Evolutionary conservation across 2,329 filamentous ascomycete species (phyloP).

Genomic region (Cytospora chrysosperma): DNA sequence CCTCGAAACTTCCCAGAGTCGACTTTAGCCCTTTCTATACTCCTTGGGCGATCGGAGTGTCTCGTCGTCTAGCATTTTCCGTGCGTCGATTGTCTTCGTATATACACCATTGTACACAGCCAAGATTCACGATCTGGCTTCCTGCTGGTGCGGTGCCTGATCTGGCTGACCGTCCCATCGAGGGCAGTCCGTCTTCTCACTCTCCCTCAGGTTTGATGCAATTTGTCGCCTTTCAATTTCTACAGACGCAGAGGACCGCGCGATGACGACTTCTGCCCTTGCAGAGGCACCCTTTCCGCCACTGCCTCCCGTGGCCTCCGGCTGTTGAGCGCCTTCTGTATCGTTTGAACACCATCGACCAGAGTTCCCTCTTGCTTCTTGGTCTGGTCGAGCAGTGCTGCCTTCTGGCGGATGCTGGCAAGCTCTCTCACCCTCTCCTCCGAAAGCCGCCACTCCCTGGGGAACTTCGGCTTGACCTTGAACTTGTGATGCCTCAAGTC

Average conservation of each 20-base stretch:
- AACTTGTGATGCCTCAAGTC: constrained; percentile 82
- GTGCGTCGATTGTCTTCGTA: constrained; percentile 8
- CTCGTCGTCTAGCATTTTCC: not conserved
- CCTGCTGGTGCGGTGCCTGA: not conserved
- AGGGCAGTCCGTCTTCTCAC: not conserved
- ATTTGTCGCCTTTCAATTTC: not conserved
- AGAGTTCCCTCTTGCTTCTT: constrained; percentile 53
- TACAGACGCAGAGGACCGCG: not conserved
- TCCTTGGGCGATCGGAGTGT: not conserved
- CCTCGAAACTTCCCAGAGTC: not conserved
- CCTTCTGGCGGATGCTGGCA: constrained; percentile 55
- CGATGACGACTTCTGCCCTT: not conserved
- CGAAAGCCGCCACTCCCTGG: constrained; percentile 79
- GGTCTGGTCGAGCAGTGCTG: constrained; percentile 53
- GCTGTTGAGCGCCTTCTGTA: constrained; percentile 40
- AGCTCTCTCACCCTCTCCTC: constrained; percentile 65
- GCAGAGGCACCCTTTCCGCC: constrained; percentile 4
- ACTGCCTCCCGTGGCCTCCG: constrained; percentile 3
- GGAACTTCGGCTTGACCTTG: constrained; percentile 69
- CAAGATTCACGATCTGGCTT: not conserved
- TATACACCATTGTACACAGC: constrained; percentile 10
- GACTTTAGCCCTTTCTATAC: not conserved
- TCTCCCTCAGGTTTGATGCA: not conserved
- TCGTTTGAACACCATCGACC: constrained; percentile 56
- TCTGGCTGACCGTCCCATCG: not conserved